phyloP scores from a whole-genome alignment of 139 green algal genomes.

The Nannochloris sp. region DNA sequence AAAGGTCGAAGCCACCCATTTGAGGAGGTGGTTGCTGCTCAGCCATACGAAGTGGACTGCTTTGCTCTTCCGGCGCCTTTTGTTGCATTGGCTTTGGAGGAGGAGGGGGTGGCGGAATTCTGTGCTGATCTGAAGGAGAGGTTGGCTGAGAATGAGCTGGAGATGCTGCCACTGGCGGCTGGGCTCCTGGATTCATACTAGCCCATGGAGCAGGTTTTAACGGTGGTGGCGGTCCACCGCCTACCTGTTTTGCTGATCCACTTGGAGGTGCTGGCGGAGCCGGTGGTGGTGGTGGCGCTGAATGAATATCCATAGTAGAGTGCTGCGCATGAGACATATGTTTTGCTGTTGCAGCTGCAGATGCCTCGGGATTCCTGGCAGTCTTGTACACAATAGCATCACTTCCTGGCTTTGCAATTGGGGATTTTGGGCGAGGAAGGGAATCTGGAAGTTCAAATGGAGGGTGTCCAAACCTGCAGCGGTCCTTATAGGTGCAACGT shows the following conservation, averaged over 20 bases:
- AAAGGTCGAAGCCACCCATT: background rate
- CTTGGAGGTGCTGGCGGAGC: background rate
- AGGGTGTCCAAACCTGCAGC: constrained; percentile 32
- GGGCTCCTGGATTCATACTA: constrained; percentile 2
- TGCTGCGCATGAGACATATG: background rate
- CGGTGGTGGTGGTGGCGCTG: background rate
- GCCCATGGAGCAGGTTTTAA: constrained; percentile 26
- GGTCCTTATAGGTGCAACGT: constrained; percentile 31
- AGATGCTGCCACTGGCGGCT: background rate
- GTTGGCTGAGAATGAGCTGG: background rate
- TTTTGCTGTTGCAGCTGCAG: constrained; percentile 10
- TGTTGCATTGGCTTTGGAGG: constrained; percentile 3
- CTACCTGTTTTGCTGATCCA: background rate
- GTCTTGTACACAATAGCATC: constrained; percentile 14
- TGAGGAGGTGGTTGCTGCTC: background rate
- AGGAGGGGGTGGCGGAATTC: background rate
- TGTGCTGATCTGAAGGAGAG: background rate
- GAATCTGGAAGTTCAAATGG: constrained; percentile 32
- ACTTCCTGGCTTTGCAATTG: constrained; percentile 23
- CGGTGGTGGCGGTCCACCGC: background rate
- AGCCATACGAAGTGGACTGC: too few species aligned
- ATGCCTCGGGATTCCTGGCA: background rate
- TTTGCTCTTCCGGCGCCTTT: background rate
- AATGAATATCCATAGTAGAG: background rate
- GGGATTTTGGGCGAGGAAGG: constrained; percentile 23